Percentiles rank a stretch among this genome's conserved stretches.
Conservation (phyloP, 139 green algal genomes). For the Chlamydomonas urium region DNA sequence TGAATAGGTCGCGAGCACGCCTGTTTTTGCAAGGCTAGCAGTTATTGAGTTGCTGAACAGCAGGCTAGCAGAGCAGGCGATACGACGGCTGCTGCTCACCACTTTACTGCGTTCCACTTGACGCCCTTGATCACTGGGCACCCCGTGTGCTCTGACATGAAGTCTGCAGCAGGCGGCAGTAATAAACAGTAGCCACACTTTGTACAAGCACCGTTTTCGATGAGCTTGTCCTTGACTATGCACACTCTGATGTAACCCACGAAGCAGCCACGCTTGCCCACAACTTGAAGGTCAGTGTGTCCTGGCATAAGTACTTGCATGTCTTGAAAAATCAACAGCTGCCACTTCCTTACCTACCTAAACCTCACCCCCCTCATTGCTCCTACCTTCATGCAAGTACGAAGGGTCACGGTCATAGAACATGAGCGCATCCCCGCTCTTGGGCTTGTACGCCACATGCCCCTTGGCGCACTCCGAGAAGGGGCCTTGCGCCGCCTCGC, state of each 20-base stretch:
- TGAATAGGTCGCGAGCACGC: too few species aligned
- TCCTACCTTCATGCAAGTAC: slow-evolving; percentile 4
- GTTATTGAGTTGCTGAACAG: too few species aligned
- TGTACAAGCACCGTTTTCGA: too few species aligned
- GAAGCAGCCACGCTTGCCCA: background rate
- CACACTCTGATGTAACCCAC: background rate
- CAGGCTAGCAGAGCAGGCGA: background rate
- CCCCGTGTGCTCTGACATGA: slow-evolving; percentile 10
- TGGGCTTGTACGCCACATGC: slow-evolving; percentile 57
- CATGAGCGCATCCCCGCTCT: slow-evolving; percentile 55
- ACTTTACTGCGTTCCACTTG: slow-evolving; percentile 26
- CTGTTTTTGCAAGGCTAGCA: too few species aligned
- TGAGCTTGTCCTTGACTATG: too few species aligned
- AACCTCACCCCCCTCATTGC: too few species aligned
- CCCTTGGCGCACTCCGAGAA: slow-evolving; percentile 56
- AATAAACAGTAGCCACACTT: too few species aligned
- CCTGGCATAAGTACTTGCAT: too few species aligned
- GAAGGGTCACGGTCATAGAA: slow-evolving; percentile 25
- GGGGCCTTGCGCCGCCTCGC: slow-evolving; percentile 8
- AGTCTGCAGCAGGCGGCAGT: background rate
- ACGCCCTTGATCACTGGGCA: slow-evolving; percentile 11
- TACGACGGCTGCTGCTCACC: background rate
- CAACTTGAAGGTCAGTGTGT: background rate
- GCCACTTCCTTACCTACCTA: too few species aligned
- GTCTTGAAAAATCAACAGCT: too few species aligned